Conservation (phyloP, 768 basidiomycete genomes). For the Podaxis sp. region DNA sequence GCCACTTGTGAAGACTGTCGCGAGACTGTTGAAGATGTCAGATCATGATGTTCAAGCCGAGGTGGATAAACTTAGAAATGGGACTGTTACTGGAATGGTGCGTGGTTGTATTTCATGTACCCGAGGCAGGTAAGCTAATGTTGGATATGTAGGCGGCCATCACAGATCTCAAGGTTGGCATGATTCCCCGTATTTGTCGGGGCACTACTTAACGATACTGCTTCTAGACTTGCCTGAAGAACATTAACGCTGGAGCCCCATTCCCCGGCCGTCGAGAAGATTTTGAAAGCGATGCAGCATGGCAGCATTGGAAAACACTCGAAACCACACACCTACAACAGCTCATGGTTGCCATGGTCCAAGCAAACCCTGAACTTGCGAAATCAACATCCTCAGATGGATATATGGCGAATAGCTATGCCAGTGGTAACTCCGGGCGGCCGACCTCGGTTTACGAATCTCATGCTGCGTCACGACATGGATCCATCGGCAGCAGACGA, state of each 20-base stretch:
- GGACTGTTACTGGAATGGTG: conserved; percentile 77
- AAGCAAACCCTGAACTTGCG: conserved; percentile 83
- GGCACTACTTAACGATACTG: conserved; percentile 10
- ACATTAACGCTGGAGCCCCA: conserved; percentile 77
- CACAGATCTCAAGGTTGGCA: conserved; percentile 75
- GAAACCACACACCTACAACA: conserved; percentile 87
- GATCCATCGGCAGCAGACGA: conserved; percentile 66
- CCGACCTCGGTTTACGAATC: conserved; percentile 57
- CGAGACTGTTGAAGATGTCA: conserved; percentile 71
- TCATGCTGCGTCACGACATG: conserved; percentile 43
- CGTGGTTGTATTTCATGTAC: conserved; percentile 9
- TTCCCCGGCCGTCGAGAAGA: conserved; percentile 89
- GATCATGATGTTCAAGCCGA: conserved; percentile 69
- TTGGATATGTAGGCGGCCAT: conserved; percentile 64
- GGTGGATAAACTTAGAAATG: conserved; percentile 59
- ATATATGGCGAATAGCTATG: conserved; percentile 18
- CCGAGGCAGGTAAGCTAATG: neutral
- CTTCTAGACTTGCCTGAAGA: conserved; percentile 81
- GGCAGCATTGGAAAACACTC: conserved; percentile 76
- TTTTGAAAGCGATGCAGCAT: conserved; percentile 80
- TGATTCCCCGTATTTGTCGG: neutral
- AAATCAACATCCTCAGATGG: conserved; percentile 68
- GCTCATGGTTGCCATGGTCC: conserved; percentile 83
- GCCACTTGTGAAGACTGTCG: conserved; percentile 70
- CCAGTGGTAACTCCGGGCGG: conserved; percentile 28